Evolutionary conservation across 2,329 filamentous ascomycete genomes (phyloP), one percentile per base, ranked within the genome.

Genomic region (Penicillium sp.): DNA sequence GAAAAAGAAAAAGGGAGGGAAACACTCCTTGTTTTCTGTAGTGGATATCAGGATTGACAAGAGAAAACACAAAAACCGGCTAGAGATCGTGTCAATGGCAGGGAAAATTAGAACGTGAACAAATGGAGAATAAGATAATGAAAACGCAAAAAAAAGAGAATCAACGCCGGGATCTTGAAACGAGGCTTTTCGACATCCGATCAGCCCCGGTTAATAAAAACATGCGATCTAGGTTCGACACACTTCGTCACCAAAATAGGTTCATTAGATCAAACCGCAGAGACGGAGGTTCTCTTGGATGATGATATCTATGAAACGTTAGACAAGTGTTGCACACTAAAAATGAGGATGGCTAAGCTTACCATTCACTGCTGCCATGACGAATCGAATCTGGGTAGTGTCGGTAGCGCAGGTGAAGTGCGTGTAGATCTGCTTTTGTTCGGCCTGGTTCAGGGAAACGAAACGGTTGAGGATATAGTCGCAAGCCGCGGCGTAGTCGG

Each of bases 351-450:
- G 10, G 5, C 31, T 20, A 4, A 35, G 44, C 87, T 71, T 83
- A 96, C 92, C 92, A 79, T 99, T 99, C 72, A 99, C 94, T 66
- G 94, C 94, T 60, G 93, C 92, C 94, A 99, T 99, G 78, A 99
- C 94, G 82, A 99, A 97, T 72, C 94, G 88, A 70, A 99, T 99
- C 78, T 99, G 94, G 70, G 94, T 97, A 32, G 94, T 99, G 74
- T 99, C 94, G 47, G 94, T 99, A 59, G 94, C 94, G 75, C 94
- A 97, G 49, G 94, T 99, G 79, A 99, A 99, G 78, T 97, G 94
- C 57, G 94, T 99, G 83, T 99, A 99, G 76, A 99, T 97, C 77
- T 99, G 94, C 83, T 99, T 99, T 53, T 92, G 96, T 81, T 97
- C 94, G 75, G 97, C 93, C 79, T 97, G 94, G 81, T 99, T 99